Evolutionary conservation across 306 rosid genomes (phyloP).

Genomic region (Fragaria nilgerrensis): DNA sequence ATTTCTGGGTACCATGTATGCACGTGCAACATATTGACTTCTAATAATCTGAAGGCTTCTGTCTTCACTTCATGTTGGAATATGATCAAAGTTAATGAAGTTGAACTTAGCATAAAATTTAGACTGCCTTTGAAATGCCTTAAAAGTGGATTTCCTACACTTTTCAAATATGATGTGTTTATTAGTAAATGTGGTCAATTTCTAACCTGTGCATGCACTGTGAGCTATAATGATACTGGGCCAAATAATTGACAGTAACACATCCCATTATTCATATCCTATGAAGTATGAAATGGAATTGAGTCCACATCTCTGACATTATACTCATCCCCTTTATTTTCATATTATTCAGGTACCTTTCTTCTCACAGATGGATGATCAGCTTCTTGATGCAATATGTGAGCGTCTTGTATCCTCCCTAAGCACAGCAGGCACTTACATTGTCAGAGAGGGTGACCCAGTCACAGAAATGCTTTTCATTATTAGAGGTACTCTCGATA

Average conservation of each 20-base stretch:
- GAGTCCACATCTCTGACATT: neutral
- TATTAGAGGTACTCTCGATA: constrained; percentile 86
- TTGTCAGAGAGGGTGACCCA: constrained; percentile 96
- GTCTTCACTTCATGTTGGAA: neutral
- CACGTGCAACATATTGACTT: neutral
- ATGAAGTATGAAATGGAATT: constrained; percentile 2
- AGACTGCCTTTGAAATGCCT: constrained; percentile 2
- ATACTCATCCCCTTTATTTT: constrained; percentile 21
- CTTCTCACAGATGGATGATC: constrained; percentile 98
- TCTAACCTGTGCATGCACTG: neutral
- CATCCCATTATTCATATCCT: neutral
- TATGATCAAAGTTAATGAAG: neutral
- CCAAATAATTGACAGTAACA: neutral
- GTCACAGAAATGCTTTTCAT: constrained; percentile 89
- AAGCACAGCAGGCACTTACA: constrained; percentile 83
- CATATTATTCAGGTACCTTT: constrained; percentile 74
- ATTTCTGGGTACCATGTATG: constrained; percentile 5
- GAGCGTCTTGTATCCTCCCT: constrained; percentile 88
- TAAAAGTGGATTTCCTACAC: neutral
- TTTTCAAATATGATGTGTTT: neutral
- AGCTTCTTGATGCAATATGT: constrained; percentile 92
- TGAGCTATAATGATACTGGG: constrained; percentile 11
- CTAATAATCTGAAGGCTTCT: neutral
- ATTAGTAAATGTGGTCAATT: neutral
- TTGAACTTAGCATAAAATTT: neutral